Evolutionary conservation across 2,329 filamentous ascomycete genomes (phyloP), one percentile per base, ranked within the genome.

Genomic region (Curvularia verruculosa): DNA sequence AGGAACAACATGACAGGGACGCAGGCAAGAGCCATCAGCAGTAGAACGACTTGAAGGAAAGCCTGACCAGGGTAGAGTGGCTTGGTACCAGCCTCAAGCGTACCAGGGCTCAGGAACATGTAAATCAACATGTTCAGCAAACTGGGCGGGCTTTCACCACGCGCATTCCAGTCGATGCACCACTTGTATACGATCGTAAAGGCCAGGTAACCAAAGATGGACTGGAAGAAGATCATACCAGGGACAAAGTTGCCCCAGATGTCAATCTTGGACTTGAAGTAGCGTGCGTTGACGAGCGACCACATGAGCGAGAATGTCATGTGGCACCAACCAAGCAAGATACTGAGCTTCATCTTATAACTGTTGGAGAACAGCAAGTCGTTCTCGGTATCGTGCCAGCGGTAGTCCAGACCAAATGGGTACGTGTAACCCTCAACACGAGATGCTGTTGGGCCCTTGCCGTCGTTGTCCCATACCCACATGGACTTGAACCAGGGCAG

Each of bases 281-380:
- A 92, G 55, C 89, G 88, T 48, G 92, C 94, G 74, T 99, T 99
- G 83, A 96, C 86, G 72, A 90, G 95, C 23, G 95, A 89, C 73
- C 96, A 89, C 81, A 90, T 93, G 44, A 99, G 86, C 18, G 95
- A 98, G 81, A 96, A 99, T 3, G 95, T 99, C 95, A 99, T 99
- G 81, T 97, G 93, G 57, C 87, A 87, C 95, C 96, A 99, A 77
- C 96, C 95, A 64, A 99, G 85, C 65, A 99, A 86, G 75, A 99
- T 97, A 82, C 91, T 96, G 80, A 99, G 90, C 84, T 99, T 99
- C 95, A 99, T 99, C 88, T 99, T 99, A 85, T 95, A 96, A 79
- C 91, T 96, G 89, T 99, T 99, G 76, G 87, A 90, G 81, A 99
- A 99, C 48, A 99, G 85, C 19, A 99, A 84, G 59, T 96, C 90